A percentile compares a stretch with the other conserved stretches of the same genome.
phyloP scores from a whole-genome alignment of 495 filamentous ascomycete genomes.

The Talaromyces stipitatus region DNA sequence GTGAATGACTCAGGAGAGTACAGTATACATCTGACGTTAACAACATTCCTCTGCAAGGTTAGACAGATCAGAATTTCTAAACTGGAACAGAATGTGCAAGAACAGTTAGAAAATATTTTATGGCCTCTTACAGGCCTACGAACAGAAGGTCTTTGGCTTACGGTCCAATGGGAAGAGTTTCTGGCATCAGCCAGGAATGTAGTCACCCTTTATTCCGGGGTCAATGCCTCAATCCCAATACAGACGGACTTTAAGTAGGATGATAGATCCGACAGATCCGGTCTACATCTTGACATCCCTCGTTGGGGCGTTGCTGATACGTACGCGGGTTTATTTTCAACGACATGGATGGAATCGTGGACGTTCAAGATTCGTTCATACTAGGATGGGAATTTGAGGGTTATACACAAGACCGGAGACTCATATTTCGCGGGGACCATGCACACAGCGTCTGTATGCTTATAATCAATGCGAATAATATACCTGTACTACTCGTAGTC shows the following conservation, averaged over 20 bases:
- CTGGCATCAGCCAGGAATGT: not conserved
- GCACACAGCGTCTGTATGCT: too few relatives aligned
- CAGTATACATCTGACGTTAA: not conserved
- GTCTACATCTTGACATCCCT: not conserved
- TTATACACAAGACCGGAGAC: too few relatives aligned
- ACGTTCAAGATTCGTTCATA: too few relatives aligned
- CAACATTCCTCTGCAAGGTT: not conserved
- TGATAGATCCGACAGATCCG: not conserved
- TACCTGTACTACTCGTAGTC: too few relatives aligned
- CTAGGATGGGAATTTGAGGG: too few relatives aligned
- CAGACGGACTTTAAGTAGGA: not conserved
- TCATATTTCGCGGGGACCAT: too few relatives aligned
- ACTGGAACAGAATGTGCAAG: conserved; percentile 1
- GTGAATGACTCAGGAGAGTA: not conserved
- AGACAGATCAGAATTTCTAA: not conserved
- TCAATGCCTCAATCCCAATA: not conserved
- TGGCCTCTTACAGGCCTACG: not conserved
- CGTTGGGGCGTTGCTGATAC: not conserved
- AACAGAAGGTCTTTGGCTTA: not conserved
- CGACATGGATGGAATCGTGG: too few relatives aligned
- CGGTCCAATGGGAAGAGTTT: not conserved
- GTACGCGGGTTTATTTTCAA: too few relatives aligned
- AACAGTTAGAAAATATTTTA: not conserved
- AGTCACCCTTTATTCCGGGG: not conserved
- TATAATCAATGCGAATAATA: too few relatives aligned